Base-by-base conservation (phyloP, 306 rosid species). In the Heteromeles arbutifolia region DNA sequence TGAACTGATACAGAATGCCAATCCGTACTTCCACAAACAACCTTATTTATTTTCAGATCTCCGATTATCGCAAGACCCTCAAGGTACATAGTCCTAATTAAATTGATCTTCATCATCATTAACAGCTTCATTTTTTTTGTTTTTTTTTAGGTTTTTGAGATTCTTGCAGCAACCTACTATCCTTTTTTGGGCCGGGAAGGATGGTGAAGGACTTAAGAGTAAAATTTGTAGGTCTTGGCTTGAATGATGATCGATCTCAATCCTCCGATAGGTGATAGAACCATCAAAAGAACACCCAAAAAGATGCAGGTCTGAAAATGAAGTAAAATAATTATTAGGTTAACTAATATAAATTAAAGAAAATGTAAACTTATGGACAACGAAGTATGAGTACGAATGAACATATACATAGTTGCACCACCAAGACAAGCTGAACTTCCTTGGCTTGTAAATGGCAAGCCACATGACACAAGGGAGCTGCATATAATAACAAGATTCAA, bases 391-490 rank as follows among this genome's bases (percentile, higher is more conserved):
- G 57, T 8, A 4, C 11, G 1, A 1, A 22, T 24, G 57, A 75
- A 69, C 88, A n/a, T n/a, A 8, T 87, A 93, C 96, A 90, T 90
- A 93, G 77, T 93, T 93, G 32, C 78, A 1, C 58, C 90, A 87
- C 98, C 98, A 90, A 48, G 97, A 93, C 56, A 93, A 79, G 77
- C 95, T 1, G 82, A 68, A 90, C 81, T 4, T 90, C 80, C 3
- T 87, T 66, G 98, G 98, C 86, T 87, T 93, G 83, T 89, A 84
- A 82, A 93, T 89, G 70, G 84, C 70, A 64, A 90, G 90, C 98
- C 98, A 93, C 87, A 93, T 93, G 41, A 90, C 1, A 65, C 98
- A 93, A 31, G 98, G 98, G 26, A 93, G 93, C 98, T 93, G 97
- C 65, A 85, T 32, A 58, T 12, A 34, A 21, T 18, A 76, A 57